phyloP scores from a whole-genome alignment of 768 basidiomycete species.

The Hirschioporus abietinus region DNA sequence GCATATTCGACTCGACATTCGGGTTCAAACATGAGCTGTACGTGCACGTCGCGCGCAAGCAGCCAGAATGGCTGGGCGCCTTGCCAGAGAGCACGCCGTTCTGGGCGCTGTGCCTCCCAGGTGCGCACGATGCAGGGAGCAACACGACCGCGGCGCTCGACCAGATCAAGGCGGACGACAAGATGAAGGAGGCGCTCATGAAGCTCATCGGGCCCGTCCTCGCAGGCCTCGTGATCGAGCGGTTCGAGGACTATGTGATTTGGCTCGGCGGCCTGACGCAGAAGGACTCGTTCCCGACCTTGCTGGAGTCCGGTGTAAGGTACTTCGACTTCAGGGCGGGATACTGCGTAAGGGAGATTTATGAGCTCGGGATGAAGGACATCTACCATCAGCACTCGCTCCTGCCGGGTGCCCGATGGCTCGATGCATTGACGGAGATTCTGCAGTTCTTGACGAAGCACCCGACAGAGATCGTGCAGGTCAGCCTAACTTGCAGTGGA shows the following conservation, averaged over 20 bases:
- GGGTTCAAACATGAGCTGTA: background rate
- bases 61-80: background rate
- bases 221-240: background rate
- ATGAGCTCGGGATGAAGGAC: background rate
- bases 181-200: constrained; percentile 1
- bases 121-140: background rate
- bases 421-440: background rate
- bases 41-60: background rate
- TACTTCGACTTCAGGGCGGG: background rate
- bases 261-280: background rate
- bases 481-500: background rate
- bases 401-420: background rate
- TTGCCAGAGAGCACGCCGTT: background rate
- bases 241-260: background rate
- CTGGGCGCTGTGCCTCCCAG: background rate
- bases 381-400: background rate
- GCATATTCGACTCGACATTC: background rate
- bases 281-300: background rate
- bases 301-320: background rate
- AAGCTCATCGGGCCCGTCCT: background rate
- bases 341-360: background rate
- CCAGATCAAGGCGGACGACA: background rate
- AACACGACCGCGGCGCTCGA: background rate
- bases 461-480: background rate
- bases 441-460: background rate